phyloP scores from a whole-genome alignment of 371 early-diverging fungal species.

The Mortierella sp. region DNA sequence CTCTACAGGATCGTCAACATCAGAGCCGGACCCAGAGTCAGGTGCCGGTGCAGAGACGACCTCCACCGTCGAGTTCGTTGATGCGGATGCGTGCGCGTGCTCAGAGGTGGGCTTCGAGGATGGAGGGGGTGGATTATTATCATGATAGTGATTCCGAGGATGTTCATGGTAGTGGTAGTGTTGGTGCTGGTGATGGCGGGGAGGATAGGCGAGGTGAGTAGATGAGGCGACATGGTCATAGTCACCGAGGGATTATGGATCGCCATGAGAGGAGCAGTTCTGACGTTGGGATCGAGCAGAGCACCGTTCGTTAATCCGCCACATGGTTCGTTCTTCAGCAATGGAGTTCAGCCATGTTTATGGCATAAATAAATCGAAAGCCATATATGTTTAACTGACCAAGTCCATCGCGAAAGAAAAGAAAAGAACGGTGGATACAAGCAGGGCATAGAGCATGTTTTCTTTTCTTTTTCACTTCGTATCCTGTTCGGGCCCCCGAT shows the following conservation, averaged over 20 bases:
- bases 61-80: conserved; percentile 1
- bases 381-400: too few relatives aligned
- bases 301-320: not conserved
- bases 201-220: not conserved
- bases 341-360: too few relatives aligned
- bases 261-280: conserved; percentile 5
- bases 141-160: conserved; percentile 27
- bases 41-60: not conserved
- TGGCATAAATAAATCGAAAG: too few relatives aligned
- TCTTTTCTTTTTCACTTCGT: too few relatives aligned
- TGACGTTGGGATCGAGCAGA: not conserved
- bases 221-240: not conserved
- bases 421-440: too few relatives aligned
- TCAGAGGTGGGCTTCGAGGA: conserved; percentile 27
- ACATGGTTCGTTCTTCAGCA: not conserved
- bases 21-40: not conserved
- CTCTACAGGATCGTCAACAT: not conserved
- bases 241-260: conserved; percentile 1
- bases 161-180: not conserved
- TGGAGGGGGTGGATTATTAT: conserved; percentile 37
- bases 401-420: too few relatives aligned
- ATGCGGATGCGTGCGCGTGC: conserved; percentile 14
- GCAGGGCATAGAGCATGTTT: too few relatives aligned
- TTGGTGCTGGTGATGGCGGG: not conserved
- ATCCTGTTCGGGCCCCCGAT: too few relatives aligned